Evolutionary conservation across 345 rosid species (phyloP).

Genomic region (Citrus glauca): DNA sequence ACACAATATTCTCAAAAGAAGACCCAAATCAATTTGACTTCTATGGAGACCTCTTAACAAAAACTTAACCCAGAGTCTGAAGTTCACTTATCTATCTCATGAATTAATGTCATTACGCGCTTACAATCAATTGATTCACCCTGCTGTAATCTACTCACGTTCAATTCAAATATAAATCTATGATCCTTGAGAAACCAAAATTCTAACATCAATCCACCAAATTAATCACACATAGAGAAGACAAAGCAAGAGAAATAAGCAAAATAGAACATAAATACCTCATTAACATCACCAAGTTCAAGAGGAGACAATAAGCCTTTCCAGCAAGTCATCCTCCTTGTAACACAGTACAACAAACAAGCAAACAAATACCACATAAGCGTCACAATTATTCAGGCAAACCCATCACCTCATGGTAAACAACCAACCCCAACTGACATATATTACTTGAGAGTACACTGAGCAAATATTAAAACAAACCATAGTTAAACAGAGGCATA

Average conservation of each 20-base stretch:
- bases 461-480: not conserved
- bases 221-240: not conserved
- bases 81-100: not conserved
- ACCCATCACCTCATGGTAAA: not conserved
- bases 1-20: not conserved
- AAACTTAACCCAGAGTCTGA: not conserved
- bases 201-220: not conserved
- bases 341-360: constrained; percentile 11
- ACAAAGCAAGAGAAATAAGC: not conserved
- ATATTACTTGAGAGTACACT: not conserved
- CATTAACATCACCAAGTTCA: not conserved
- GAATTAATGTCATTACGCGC: not conserved
- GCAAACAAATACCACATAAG: not conserved
- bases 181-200: not conserved
- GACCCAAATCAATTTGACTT: not conserved
- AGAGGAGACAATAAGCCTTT: not conserved
- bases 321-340: constrained; percentile 11
- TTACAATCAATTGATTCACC: not conserved
- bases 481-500: not conserved
- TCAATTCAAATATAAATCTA: not conserved
- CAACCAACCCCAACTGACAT: not conserved
- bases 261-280: constrained; percentile 9
- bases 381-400: not conserved
- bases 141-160: not conserved
- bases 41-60: not conserved